These are phyloP conservation scores for Solanum neorickii DNA, from an alignment of 257 asterid genomes.

Conservation along the genomic window DNA sequence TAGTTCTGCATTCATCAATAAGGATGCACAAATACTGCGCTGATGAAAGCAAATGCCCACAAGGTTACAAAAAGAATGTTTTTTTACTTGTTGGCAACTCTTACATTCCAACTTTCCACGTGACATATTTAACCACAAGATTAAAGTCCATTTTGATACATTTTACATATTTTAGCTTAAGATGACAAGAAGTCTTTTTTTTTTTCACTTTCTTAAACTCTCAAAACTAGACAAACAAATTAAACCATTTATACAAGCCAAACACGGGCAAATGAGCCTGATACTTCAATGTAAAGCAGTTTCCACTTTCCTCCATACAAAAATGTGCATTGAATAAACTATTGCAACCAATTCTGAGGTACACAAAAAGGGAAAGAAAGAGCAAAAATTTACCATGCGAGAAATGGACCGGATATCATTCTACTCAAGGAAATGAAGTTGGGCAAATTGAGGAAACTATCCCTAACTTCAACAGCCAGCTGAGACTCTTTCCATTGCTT, in stretches of 20 bases:
- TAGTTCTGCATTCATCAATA: not conserved
- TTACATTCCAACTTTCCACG: not conserved
- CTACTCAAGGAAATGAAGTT: conserved; percentile 69
- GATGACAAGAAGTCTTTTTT: not conserved
- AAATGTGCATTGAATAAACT: not conserved
- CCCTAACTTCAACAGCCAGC: conserved; percentile 15
- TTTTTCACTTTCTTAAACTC: not conserved
- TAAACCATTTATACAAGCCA: not conserved
- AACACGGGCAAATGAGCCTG: not conserved
- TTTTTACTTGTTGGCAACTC: not conserved
- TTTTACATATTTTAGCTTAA: not conserved
- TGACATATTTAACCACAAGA: not conserved
- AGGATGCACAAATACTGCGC: not conserved
- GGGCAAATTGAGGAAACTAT: conserved; percentile 60
- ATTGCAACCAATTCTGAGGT: not conserved
- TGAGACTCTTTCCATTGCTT: conserved; percentile 12
- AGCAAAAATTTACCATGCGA: conserved; percentile 54
- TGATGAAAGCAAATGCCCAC: not conserved
- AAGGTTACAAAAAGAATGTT: not conserved
- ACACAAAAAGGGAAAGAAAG: not conserved
- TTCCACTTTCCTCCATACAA: not conserved
- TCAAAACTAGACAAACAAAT: not conserved
- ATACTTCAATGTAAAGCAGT: not conserved
- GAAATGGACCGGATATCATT: conserved; percentile 80
- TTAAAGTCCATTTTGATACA: not conserved